Percentiles rank a stretch among this genome's conserved stretches.
These are phyloP conservation scores for Cyberlindnera mrakii DNA, from an alignment of 805 yeast species.

Conservation along the genomic window DNA sequence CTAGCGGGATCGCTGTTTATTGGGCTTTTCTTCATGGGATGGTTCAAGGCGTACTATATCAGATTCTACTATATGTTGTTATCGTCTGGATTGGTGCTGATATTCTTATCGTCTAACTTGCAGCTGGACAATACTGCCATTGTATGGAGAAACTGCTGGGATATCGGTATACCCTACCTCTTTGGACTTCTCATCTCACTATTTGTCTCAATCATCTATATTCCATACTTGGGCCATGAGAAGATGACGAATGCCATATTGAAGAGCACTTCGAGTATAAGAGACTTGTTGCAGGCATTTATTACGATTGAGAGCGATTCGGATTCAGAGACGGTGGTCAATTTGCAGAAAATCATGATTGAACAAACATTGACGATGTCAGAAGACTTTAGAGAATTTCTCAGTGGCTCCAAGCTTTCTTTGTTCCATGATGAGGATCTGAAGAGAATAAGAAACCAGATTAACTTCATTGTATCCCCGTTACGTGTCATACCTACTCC, in stretches of 20 bases:
- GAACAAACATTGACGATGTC: conserved; percentile 29
- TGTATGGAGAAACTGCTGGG: conserved; percentile 33
- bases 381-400: conserved; percentile 37
- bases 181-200: conserved; percentile 37
- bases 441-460: conserved; percentile 33
- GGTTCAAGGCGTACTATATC: conserved; percentile 36
- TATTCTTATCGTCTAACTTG: conserved; percentile 25
- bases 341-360: conserved; percentile 27
- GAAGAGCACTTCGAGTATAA: conserved; percentile 20
- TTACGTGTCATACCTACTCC: conserved; percentile 34
- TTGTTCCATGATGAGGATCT: conserved; percentile 27
- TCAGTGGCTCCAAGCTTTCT: conserved; percentile 34
- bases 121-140: conserved; percentile 22
- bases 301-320: conserved; percentile 1
- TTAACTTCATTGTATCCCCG: conserved; percentile 35
- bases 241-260: conserved; percentile 24
- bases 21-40: conserved; percentile 31
- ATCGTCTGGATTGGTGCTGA: conserved; percentile 31
- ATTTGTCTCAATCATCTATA: conserved; percentile 27
- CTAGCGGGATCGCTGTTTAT: conserved; percentile 35
- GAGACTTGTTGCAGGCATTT: conserved; percentile 18
- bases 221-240: conserved; percentile 37
- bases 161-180: conserved; percentile 38
- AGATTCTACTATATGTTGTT: conserved; percentile 33
- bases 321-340: conserved; percentile 15